phyloP scores from a whole-genome alignment of 2,329 filamentous ascomycete species.

The Colletotrichum brevisporum region DNA sequence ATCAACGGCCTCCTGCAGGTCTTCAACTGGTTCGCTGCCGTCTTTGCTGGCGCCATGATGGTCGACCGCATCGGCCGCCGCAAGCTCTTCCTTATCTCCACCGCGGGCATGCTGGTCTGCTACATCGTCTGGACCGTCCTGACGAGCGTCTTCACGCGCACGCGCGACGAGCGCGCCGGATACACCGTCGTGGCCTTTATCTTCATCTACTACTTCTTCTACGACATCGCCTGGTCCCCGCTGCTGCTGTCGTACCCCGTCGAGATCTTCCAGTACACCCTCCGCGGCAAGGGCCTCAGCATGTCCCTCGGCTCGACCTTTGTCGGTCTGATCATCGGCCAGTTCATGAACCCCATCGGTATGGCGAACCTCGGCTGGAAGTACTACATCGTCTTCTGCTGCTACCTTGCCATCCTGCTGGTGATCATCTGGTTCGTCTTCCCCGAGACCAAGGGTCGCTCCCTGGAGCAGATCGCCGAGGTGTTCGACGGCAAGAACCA shows the following conservation, averaged over 20 bases:
- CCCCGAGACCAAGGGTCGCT: slow-evolving; percentile 47
- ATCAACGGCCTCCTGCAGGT: slow-evolving; percentile 53
- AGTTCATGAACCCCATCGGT: slow-evolving; percentile 60
- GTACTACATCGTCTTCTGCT: slow-evolving; percentile 45
- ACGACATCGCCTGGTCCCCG: slow-evolving; percentile 41
- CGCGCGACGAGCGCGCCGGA: slow-evolving; percentile 31
- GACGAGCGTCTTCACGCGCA: slow-evolving; percentile 20
- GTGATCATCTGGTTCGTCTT: slow-evolving; percentile 45
- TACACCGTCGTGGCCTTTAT: slow-evolving; percentile 42
- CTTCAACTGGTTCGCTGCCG: slow-evolving; percentile 34
- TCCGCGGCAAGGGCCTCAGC: slow-evolving; percentile 41
- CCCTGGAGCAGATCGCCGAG: slow-evolving; percentile 43
- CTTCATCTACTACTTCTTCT: slow-evolving; percentile 42
- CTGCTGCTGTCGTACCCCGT: slow-evolving; percentile 39
- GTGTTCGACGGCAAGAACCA: slow-evolving; percentile 41
- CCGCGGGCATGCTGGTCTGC: slow-evolving; percentile 45
- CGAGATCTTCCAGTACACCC: slow-evolving; percentile 42
- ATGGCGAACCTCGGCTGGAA: slow-evolving; percentile 49
- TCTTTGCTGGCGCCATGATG: slow-evolving; percentile 53
- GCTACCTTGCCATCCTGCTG: slow-evolving; percentile 36
- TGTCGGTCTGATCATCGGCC: slow-evolving; percentile 49
- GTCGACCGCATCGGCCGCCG: slow-evolving; percentile 56
- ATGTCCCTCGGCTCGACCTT: slow-evolving; percentile 40
- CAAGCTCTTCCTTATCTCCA: slow-evolving; percentile 61
- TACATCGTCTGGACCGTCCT: slow-evolving; percentile 47